phyloP scores from a whole-genome alignment of 306 rosid genomes.

The Senna siamea region DNA sequence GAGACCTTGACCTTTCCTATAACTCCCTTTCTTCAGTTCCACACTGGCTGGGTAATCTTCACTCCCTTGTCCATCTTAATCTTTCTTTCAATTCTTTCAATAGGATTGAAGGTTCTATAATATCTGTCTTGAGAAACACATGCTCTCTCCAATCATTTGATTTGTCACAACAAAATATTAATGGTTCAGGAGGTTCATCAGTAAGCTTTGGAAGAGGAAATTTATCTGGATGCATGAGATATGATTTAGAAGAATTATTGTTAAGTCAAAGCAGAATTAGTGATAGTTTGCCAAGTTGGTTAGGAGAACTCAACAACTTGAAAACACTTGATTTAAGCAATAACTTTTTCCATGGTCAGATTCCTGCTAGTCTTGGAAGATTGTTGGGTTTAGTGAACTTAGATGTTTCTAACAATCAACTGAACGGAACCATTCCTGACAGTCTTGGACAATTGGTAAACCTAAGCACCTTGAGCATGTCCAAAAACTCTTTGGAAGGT shows the following conservation, averaged over 20 bases:
- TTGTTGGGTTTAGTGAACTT: too few species aligned
- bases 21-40: not conserved
- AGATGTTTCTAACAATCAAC: slow-evolving; percentile 23
- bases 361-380: too few species aligned
- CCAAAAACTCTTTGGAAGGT: slow-evolving; percentile 14
- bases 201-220: not conserved
- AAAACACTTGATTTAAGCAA: too few species aligned
- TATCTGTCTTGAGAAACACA: not conserved
- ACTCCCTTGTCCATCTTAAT: not conserved
- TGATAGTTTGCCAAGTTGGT: slow-evolving; percentile 32
- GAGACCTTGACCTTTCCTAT: not conserved
- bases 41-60: not conserved
- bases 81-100: not conserved
- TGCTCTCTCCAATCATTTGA: not conserved
- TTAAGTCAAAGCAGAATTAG: slow-evolving; percentile 6
- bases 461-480: not conserved
- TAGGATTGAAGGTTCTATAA: not conserved
- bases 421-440: slow-evolving; percentile 27
- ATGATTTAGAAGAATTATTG: slow-evolving; percentile 27
- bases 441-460: slow-evolving; percentile 18
- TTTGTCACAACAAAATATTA: too few species aligned
- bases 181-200: too few species aligned
- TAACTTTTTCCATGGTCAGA: too few species aligned
- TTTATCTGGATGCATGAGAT: not conserved
- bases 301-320: too few species aligned